Conservation (phyloP, 2,329 filamentous ascomycete species). For the Tolypocladium amazonense region DNA sequence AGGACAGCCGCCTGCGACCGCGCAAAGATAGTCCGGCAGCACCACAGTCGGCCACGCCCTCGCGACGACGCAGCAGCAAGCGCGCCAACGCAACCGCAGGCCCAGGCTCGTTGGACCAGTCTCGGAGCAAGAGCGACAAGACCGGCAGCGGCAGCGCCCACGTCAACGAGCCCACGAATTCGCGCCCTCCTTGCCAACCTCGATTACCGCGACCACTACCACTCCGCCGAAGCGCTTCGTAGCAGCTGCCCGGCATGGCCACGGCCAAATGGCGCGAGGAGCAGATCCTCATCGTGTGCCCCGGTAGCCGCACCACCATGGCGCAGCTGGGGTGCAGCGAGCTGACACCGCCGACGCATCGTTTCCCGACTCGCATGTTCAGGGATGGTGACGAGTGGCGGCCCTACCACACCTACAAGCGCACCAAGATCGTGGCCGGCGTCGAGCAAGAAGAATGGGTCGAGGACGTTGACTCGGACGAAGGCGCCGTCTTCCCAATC, state of each 20-base stretch:
- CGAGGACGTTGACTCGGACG: slow-evolving; percentile 77
- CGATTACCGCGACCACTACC: not conserved
- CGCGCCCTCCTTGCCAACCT: not conserved
- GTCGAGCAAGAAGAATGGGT: slow-evolving; percentile 60
- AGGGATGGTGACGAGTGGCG: slow-evolving; percentile 66
- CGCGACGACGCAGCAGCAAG: slow-evolving; percentile 7
- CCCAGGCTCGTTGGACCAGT: not conserved
- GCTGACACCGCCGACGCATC: slow-evolving; percentile 79
- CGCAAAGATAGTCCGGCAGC: slow-evolving; percentile 11
- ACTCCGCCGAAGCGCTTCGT: not conserved
- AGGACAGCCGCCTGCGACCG: slow-evolving; percentile 9
- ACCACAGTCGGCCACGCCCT: slow-evolving; percentile 7
- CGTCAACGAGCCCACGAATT: not conserved
- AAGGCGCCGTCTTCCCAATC: slow-evolving; percentile 86
- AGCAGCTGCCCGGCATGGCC: slow-evolving; percentile 32
- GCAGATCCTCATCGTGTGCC: slow-evolving; percentile 61
- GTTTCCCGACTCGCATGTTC: slow-evolving; percentile 92
- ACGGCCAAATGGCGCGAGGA: slow-evolving; percentile 53
- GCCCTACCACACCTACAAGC: slow-evolving; percentile 67
- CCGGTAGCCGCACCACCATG: slow-evolving; percentile 80
- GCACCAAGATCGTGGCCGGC: slow-evolving; percentile 40
- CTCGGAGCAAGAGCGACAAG: not conserved
- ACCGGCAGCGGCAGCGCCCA: not conserved
- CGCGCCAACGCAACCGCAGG: not conserved
- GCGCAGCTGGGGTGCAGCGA: slow-evolving; percentile 85